These are phyloP conservation scores for Alternaria longipes DNA, from an alignment of 2,329 filamentous ascomycete species.

Conservation along the genomic window DNA sequence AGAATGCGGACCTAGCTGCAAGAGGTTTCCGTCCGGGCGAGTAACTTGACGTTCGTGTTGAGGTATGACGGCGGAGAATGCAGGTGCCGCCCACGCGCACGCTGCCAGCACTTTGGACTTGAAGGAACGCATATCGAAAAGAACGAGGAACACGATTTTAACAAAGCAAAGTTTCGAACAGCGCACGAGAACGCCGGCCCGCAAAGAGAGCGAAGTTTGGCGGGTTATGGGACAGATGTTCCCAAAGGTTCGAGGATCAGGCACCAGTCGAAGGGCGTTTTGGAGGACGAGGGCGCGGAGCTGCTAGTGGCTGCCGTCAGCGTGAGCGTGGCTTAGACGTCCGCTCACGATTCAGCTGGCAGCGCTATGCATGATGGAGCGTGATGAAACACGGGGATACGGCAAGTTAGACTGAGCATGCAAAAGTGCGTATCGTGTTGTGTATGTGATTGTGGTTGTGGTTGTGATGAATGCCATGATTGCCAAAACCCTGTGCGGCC, in stretches of 20 bases:
- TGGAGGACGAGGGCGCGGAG: conserved; percentile 20
- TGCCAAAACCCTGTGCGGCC: conserved; percentile 9
- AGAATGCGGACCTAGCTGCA: conserved; percentile 43
- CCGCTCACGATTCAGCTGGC: conserved; percentile 31
- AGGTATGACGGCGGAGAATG: conserved; percentile 41
- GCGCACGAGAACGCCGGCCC: conserved; percentile 18
- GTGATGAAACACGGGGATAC: conserved; percentile 25
- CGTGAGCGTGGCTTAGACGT: conserved; percentile 42
- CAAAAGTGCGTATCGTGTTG: neutral
- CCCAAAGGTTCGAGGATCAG: conserved; percentile 35
- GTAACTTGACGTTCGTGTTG: conserved; percentile 22
- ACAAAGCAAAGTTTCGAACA: conserved; percentile 11
- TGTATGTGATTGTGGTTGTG: neutral
- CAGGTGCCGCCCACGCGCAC: conserved; percentile 40
- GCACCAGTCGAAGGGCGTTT: conserved; percentile 41
- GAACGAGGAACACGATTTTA: conserved; percentile 15
- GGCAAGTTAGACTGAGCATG: conserved; percentile 1
- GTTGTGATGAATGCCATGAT: neutral
- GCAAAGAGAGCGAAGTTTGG: conserved; percentile 30
- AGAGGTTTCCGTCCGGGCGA: conserved; percentile 30
- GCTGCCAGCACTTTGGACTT: conserved; percentile 45
- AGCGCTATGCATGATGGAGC: conserved; percentile 25
- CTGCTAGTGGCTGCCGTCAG: conserved; percentile 22
- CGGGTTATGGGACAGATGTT: conserved; percentile 31
- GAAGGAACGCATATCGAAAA: conserved; percentile 43